Evolutionary conservation across 1,139 yeast species (phyloP).

Genomic region (Yamadazyma membranifaciens): DNA sequence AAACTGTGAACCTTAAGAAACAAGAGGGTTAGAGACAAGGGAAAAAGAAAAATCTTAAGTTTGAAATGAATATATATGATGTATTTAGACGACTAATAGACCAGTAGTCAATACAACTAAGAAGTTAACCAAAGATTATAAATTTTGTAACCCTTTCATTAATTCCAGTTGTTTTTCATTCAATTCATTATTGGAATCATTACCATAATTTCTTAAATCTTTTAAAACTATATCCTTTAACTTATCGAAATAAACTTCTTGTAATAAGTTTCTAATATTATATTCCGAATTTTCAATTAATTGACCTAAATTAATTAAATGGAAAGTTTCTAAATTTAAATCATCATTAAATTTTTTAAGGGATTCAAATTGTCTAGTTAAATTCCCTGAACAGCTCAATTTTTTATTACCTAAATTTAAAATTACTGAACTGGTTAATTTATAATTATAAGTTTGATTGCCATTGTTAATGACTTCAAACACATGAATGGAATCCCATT

Average conservation of each 20-base stretch:
- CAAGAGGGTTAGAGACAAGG: too few relatives aligned
- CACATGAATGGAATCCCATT: constrained; percentile 94
- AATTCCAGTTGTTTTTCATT: constrained; percentile 50
- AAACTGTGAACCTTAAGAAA: too few relatives aligned
- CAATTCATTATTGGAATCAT: constrained; percentile 34
- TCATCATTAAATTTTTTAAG: constrained; percentile 38
- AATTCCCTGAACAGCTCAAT: constrained; percentile 72
- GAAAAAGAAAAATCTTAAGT: too few relatives aligned
- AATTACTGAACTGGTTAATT: constrained; percentile 85
- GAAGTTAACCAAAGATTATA: background rate
- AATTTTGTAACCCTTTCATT: constrained; percentile 44
- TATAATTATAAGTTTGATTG: constrained; percentile 55
- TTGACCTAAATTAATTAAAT: constrained; percentile 81
- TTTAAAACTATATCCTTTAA: constrained; percentile 75
- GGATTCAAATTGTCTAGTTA: constrained; percentile 77
- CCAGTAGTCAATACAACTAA: too few relatives aligned
- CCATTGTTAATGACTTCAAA: constrained; percentile 63
- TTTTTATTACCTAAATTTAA: constrained; percentile 51
- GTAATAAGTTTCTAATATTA: constrained; percentile 80
- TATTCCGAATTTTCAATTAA: constrained; percentile 87
- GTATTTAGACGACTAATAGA: too few relatives aligned
- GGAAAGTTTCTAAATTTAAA: constrained; percentile 53
- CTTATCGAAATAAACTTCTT: constrained; percentile 94
- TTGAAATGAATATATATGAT: too few relatives aligned
- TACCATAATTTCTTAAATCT: constrained; percentile 62